Base-by-base conservation (phyloP, 176 grass and related monocot species). In the Miscanthus lutarioriparius region DNA sequence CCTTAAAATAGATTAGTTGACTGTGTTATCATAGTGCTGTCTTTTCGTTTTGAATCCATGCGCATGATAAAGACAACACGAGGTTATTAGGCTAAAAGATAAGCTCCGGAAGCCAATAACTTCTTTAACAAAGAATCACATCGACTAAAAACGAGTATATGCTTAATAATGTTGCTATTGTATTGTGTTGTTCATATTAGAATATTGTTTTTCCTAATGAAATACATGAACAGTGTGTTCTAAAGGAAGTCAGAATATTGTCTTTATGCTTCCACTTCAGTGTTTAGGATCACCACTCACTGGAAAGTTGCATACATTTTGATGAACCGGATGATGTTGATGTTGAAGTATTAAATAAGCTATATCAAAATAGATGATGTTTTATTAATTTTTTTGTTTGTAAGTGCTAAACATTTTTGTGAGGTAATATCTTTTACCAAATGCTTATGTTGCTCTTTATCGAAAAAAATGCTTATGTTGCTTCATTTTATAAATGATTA, bases 231-330 rank as follows among this genome's bases (percentile, higher is more conserved):
- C 56, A 23, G 1, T 59, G 56, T 23, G 22, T 59, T 59, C 22
- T n/a, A 22, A 61, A 61, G n/a, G 20, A 61, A 61, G 58, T 58
- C 45, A 13, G 74, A 83, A 90, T 90, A 64, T 72, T 47, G 68
- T 66, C 84, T 90, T 90, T 90, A 83, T 86, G 64, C 84, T 78
- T 74, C 88, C 88, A 90, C 79, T 86, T 73, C 66, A 62, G 44
- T 61, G 58, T 23, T 26, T 48, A 66, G 15, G 22, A 74, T 22
- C 28, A 65, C 20, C 38, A 36, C 76, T 86, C 56, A 59, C 49
- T 48, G 58, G 79, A 86, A 86, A 83, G 84, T 79, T 67, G 17
- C 27, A 39, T 68, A 15, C 67, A 90, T 86, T 86, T 83, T 74
- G 33, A 72, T 79, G 40, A 65, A 67, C 6, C 26, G 45, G 11